These are phyloP conservation scores for Galerina marginata DNA, from an alignment of 768 basidiomycete genomes.

Conservation along the genomic window DNA sequence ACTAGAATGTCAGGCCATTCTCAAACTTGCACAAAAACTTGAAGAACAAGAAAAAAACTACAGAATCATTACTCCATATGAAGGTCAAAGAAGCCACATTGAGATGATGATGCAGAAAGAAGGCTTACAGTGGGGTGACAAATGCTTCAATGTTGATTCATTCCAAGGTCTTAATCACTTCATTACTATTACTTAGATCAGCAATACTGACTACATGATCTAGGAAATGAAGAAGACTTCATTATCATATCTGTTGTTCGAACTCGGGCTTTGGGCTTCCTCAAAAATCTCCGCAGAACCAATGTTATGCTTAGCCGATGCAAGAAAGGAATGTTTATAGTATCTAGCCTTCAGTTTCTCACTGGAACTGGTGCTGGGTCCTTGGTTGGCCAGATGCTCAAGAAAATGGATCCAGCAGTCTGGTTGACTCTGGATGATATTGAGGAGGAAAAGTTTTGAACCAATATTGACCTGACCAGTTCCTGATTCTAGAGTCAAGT, in stretches of 20 bases:
- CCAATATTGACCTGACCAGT: neutral
- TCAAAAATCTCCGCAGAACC: slow-evolving; percentile 66
- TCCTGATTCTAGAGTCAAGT: slow-evolving; percentile 10
- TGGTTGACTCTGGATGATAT: slow-evolving; percentile 33
- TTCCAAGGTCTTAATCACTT: slow-evolving; percentile 68
- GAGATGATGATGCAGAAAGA: slow-evolving; percentile 58
- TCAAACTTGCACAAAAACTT: slow-evolving; percentile 63
- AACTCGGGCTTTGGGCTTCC: slow-evolving; percentile 64
- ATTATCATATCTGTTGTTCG: slow-evolving; percentile 79
- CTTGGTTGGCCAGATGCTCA: slow-evolving; percentile 48
- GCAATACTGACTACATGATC: neutral
- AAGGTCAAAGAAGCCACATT: slow-evolving; percentile 66
- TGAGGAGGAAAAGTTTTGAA: slow-evolving; percentile 35
- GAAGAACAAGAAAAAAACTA: slow-evolving; percentile 54
- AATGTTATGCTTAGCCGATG: slow-evolving; percentile 91
- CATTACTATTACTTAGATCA: slow-evolving; percentile 7
- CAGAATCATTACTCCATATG: slow-evolving; percentile 83
- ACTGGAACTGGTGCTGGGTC: slow-evolving; percentile 52
- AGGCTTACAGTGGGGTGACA: slow-evolving; percentile 67
- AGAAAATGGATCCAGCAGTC: slow-evolving; percentile 37
- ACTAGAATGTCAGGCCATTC: slow-evolving; percentile 58
- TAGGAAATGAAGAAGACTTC: slow-evolving; percentile 85
- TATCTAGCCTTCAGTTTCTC: slow-evolving; percentile 67
- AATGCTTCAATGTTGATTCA: slow-evolving; percentile 84
- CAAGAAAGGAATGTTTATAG: slow-evolving; percentile 79